Evolutionary conservation across 805 yeast species (phyloP).

Genomic region (Candida cerambycidarum): DNA sequence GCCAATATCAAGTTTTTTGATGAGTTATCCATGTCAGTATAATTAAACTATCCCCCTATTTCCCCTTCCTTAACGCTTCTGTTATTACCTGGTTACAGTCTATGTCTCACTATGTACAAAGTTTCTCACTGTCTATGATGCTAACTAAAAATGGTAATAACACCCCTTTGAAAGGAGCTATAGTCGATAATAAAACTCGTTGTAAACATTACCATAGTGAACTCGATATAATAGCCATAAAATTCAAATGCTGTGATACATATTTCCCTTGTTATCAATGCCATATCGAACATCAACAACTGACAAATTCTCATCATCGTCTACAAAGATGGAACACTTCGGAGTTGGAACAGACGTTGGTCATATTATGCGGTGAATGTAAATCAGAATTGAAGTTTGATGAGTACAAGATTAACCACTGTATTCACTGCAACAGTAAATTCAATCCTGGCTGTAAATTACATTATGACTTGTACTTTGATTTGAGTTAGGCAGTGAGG

Average conservation of each 20-base stretch:
- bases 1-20: too few species aligned
- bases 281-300: conserved; percentile 21
- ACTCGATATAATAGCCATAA: conserved; percentile 40
- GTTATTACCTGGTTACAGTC: too few species aligned
- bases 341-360: conserved; percentile 14
- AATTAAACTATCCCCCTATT: too few species aligned
- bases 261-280: conserved; percentile 43
- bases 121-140: not conserved
- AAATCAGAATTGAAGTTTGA: conserved; percentile 25
- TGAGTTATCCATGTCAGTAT: too few species aligned
- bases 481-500: too few species aligned
- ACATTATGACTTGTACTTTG: conserved; percentile 39
- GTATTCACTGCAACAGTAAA: conserved; percentile 24
- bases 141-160: conserved; percentile 7
- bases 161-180: conserved; percentile 5
- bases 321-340: conserved; percentile 14
- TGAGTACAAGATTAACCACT: conserved; percentile 24
- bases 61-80: too few species aligned
- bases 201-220: conserved; percentile 36
- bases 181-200: conserved; percentile 32
- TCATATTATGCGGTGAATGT: conserved; percentile 41
- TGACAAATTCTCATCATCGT: conserved; percentile 16
- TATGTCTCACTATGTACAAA: too few species aligned
- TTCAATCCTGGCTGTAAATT: conserved; percentile 41
- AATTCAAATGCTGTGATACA: conserved; percentile 35